Evolutionary conservation across 106 monocot genomes (phyloP), one percentile per base, ranked within the genome.

Genomic region (Dioscorea zingiberensis): DNA sequence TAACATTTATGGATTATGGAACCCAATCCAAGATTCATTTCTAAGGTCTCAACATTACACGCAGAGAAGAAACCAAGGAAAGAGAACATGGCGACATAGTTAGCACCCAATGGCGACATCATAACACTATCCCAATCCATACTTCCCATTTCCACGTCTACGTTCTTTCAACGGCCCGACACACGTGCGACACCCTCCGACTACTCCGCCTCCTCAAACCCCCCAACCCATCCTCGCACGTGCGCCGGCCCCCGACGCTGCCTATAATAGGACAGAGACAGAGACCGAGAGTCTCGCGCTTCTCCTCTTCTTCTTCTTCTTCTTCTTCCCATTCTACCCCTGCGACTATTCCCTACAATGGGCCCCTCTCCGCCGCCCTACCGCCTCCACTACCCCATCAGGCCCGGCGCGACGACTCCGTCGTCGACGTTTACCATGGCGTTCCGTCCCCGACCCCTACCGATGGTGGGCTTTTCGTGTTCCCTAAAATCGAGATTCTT

Each of bases 371-470:
- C 68, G 55, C 81, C 7, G 48, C 49, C 45, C 26, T 74, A 27
- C 59, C 69, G 4, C 74, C 91, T 97, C 58, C 60, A n/a, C 8
- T 97, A 97, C 75, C 97, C 91, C 2, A 29, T 74, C 0, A n/a
- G n/a, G 83, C 79, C n/a, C 97, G 92, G 55, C 82, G 92, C 28
- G 97, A 97, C 57, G 78, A 83, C n/a, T 79, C 83, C 32, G 75
- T 92, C 68, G 78, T 82, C 23, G 91, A 97, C 62, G 65, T 75
- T 58, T 97, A 86, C 71, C 88, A 92, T 44, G 97, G 97, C 38
- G 76, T 82, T 69, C 25, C 44, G 73, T 97, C 69, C 46, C 91
- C 47, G 97, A 97, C 44, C 97, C 97, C 11, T 98, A 98, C 65
- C 81, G 93, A 49, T 98, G 94, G 94, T n/a, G n/a, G n/a, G n/a